Evolutionary conservation across 345 rosid species (phyloP), one percentile per base, ranked within the genome.

Genomic region (Citrus unshiu): DNA sequence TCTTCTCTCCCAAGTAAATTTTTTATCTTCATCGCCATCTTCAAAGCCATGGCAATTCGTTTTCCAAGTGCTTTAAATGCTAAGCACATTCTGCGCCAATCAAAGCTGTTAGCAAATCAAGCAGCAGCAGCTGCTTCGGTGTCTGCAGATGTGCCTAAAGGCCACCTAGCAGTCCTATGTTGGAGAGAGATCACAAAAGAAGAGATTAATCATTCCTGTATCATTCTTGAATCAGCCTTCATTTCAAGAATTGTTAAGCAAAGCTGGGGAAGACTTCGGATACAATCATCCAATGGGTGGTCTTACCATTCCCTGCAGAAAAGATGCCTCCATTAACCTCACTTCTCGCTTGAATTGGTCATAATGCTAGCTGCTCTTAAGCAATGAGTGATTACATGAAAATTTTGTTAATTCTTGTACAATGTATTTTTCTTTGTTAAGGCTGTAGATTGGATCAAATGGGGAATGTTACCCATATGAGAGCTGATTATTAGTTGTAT

Each of bases 241-340:
- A 68, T 82, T 84, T 81, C 83, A 82, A 69, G 72, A 83, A 56
- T 32, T 86, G 9, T 21, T 5, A 56, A 56, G 0, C 0, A 56
- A 6, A 21, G n/a, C n/a, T 6, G 89, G 86, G 67, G 91, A 87
- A 74, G 89, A 89, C 81, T 86, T 84, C 65, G 87, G 88, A 24
- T 87, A 81, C 62, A 61, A 86, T 66, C 88, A 87, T 68, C 88
- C 88, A 5, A 43, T 82, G 77, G 88, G 91, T 37, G 85, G 87
- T 29, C 71, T 37, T 0, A 37, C 9, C 40, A 37, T 37, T 37
- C 40, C 40, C 9, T 37, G 40, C 40, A 37, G 40, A 37, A 7
- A 37, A 37, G 40, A 37, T 35, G 73, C 76, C 7, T 86, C 83
- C 40, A 72, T 83, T 21, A 73, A 78, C 74, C 78, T 87, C 21